Base-by-base conservation (phyloP, 768 basidiomycete species). In the Mycena chlorophos region DNA sequence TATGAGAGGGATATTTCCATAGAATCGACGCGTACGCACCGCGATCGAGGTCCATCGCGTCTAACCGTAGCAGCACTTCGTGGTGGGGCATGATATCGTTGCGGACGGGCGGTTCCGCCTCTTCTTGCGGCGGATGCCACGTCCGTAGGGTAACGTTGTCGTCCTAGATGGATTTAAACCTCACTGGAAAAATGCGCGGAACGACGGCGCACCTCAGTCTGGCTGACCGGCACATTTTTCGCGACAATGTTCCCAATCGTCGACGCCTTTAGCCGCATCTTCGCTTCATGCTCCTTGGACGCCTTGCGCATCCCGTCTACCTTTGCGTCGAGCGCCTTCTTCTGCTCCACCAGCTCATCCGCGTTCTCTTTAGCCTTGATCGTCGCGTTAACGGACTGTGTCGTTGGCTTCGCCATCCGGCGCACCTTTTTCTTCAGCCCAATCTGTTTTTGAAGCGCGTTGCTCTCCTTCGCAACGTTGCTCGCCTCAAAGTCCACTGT, bases 31-130 rank as follows among this genome's bases (percentile, higher is more conserved):
- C n/a, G n/a, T n/a, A n/a, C n/a, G n/a, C n/a, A n/a, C n/a, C 97
- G 70, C 97, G 83, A 70, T 99, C 97, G 43, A 97, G 85, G 71
- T 98, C 97, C 83, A 96, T 94, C 22, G 93, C 94, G 66, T 97
- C 97, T 25, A 99, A 76, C 39, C 93, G 83, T 45, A 94, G 82
- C 45, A 99, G 81, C 23, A 98, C 93, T 75, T 99, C 97, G 65
- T 99, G 95, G 70, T 99, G 97, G n/a, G 96, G 87, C 74, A 98
- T 81, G 66, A 98, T 93, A 47, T 82, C 87, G 3, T 79, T 74
- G 68, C 82, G 84, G 63, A 84, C 81, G 63, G 87, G 82, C 22
- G 87, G 89, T 62, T 91, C 84, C 26, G 75, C 86, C 55, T 83
- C 78, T 22, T 86, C 83, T 5, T 87, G 89, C 31, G 84, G 81